A percentile compares a stretch with the other conserved stretches of the same genome.
Conservation (phyloP, 306 rosid species). For the Dryas drummondii region DNA sequence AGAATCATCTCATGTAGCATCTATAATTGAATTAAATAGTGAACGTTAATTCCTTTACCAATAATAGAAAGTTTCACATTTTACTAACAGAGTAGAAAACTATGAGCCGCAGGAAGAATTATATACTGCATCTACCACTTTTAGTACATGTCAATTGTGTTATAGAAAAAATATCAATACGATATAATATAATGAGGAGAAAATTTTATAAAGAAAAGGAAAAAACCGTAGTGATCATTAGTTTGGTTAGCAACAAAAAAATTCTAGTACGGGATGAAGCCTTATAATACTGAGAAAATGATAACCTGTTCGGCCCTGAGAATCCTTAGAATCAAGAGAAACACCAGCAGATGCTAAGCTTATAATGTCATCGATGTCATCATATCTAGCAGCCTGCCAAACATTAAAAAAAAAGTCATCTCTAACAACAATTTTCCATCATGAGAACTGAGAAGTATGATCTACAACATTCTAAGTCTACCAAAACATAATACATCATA, state of each 20-base stretch:
- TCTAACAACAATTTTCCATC: not conserved
- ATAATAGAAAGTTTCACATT: not conserved
- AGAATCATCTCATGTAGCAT: not conserved
- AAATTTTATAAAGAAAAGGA: not conserved
- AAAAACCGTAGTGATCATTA: no score
- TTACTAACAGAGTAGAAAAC: no score
- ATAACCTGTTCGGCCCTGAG: constrained; percentile 68
- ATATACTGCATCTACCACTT: no score
- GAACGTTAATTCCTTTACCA: not conserved
- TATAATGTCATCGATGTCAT: constrained; percentile 59
- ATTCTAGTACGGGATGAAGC: not conserved
- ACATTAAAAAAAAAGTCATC: not conserved
- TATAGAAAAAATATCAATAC: no score
- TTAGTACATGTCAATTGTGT: no score
- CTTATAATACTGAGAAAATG: not conserved
- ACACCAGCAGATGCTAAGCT: constrained; percentile 55
- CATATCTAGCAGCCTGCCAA: constrained; percentile 70
- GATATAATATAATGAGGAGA: not conserved
- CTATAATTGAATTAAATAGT: not conserved
- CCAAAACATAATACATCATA: not conserved
- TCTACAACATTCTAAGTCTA: no score
- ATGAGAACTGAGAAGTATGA: no score
- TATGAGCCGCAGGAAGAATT: no score
- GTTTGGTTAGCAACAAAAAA: not conserved
- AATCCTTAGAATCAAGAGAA: constrained; percentile 71